Conservation (phyloP, 345 rosid species). For the Populus ilicifolia region DNA sequence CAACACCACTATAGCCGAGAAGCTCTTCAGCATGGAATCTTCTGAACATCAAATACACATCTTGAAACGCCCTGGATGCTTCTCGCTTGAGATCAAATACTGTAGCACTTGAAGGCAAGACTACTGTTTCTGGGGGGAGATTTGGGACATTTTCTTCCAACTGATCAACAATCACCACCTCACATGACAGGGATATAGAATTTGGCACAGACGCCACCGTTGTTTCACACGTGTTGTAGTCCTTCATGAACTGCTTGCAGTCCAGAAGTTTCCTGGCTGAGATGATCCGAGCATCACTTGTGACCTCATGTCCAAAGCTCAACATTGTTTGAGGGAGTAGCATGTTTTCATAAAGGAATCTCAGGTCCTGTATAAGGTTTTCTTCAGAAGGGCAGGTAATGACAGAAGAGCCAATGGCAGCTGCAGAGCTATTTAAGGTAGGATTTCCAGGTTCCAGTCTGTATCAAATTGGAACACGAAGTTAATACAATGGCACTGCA, state of each 20-base stretch:
- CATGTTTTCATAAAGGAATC: slow-evolving; percentile 39
- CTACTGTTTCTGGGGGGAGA: slow-evolving; percentile 44
- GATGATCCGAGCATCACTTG: slow-evolving; percentile 20
- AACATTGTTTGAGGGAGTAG: slow-evolving; percentile 42
- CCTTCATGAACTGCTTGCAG: slow-evolving; percentile 70
- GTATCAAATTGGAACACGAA: slow-evolving; percentile 21
- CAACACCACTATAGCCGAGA: slow-evolving; percentile 50
- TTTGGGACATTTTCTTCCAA: slow-evolving; percentile 20
- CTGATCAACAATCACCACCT: slow-evolving; percentile 41
- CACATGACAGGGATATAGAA: slow-evolving; percentile 36
- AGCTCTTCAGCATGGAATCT: slow-evolving; percentile 59
- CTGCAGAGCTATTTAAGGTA: slow-evolving; percentile 1
- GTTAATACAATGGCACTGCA: background rate
- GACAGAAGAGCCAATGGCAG: slow-evolving; percentile 17
- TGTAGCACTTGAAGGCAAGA: slow-evolving; percentile 42
- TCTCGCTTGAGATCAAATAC: slow-evolving; percentile 51
- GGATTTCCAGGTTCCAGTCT: slow-evolving; percentile 48
- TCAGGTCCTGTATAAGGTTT: slow-evolving; percentile 43
- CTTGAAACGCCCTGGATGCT: slow-evolving; percentile 51
- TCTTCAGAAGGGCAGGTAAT: slow-evolving; percentile 40
- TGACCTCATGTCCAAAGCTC: slow-evolving; percentile 27
- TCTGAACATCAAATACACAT: slow-evolving; percentile 50
- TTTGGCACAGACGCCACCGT: background rate
- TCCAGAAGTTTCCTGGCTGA: slow-evolving; percentile 60
- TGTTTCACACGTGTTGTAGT: slow-evolving; percentile 33